phyloP scores from a whole-genome alignment of 768 basidiomycete genomes.

The Dioszegia hungarica region DNA sequence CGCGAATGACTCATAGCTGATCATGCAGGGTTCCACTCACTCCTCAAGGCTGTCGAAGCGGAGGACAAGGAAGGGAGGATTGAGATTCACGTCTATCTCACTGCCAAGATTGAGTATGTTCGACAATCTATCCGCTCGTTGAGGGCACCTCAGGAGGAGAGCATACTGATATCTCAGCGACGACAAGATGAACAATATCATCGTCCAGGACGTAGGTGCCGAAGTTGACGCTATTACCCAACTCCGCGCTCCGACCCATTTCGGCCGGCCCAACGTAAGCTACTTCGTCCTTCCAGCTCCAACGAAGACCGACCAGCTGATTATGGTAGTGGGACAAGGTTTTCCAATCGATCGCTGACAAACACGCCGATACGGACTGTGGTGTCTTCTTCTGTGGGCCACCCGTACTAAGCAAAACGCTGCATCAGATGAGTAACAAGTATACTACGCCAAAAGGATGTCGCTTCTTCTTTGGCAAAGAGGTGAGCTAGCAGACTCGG shows the following conservation, averaged over 20 bases:
- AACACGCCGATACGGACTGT: slow-evolving; percentile 81
- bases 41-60: slow-evolving; percentile 86
- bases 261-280: slow-evolving; percentile 69
- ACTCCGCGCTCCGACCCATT: slow-evolving; percentile 85
- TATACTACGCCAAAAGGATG: slow-evolving; percentile 70
- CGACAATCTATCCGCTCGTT: not conserved
- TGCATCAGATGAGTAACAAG: slow-evolving; percentile 78
- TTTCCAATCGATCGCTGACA: slow-evolving; percentile 63
- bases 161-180: slow-evolving; percentile 49
- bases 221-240: slow-evolving; percentile 88
- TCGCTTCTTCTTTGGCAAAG: slow-evolving; percentile 86
- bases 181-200: slow-evolving; percentile 89
- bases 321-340: slow-evolving; percentile 39
- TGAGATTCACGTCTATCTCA: slow-evolving; percentile 86
- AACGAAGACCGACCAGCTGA: too few species aligned
- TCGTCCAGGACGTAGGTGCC: slow-evolving; percentile 87
- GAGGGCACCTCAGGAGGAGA: not conserved
- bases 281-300: slow-evolving; percentile 64
- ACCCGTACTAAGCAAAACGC: slow-evolving; percentile 59
- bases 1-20: not conserved
- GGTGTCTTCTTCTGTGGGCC: slow-evolving; percentile 92
- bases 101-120: slow-evolving; percentile 67
- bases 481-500: slow-evolving; percentile 10
- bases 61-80: slow-evolving; percentile 80
- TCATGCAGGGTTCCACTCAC: slow-evolving; percentile 65